These are phyloP conservation scores for Colletotrichum magnum DNA, from an alignment of 2,329 filamentous ascomycete genomes.

Conservation along the genomic window DNA sequence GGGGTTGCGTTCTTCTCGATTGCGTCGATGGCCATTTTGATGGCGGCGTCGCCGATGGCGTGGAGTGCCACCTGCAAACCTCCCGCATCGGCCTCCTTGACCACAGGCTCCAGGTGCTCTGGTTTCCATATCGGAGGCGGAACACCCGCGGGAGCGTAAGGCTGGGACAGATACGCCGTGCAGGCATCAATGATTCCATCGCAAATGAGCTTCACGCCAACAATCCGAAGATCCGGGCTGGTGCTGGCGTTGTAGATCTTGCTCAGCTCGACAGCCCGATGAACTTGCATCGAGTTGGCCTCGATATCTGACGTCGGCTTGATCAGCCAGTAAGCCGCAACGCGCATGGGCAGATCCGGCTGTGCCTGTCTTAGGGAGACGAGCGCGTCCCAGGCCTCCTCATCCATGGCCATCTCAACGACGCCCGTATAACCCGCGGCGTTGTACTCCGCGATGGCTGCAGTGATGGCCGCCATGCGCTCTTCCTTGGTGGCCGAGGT, in stretches of 20 bases:
- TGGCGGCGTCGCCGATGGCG: constrained; percentile 74
- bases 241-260: constrained; percentile 51
- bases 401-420: constrained; percentile 65
- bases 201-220: constrained; percentile 75
- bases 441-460: constrained; percentile 56
- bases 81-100: constrained; percentile 65
- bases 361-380: constrained; percentile 38
- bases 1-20: constrained; percentile 60
- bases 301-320: constrained; percentile 50
- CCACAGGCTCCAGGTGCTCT: constrained; percentile 65
- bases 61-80: constrained; percentile 75
- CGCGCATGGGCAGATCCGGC: constrained; percentile 50
- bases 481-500: constrained; percentile 53
- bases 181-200: constrained; percentile 77
- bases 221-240: constrained; percentile 61
- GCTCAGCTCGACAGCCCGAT: constrained; percentile 54
- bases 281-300: constrained; percentile 53
- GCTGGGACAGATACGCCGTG: constrained; percentile 72
- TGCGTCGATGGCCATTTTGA: constrained; percentile 70
- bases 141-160: constrained; percentile 65
- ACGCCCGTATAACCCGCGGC: constrained; percentile 58
- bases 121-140: constrained; percentile 69
- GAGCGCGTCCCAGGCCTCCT: constrained; percentile 58
- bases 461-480: constrained; percentile 52
- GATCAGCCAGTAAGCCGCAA: constrained; percentile 62